A percentile compares a stretch with the other conserved stretches of the same genome.
phyloP scores from a whole-genome alignment of 1,139 yeast genomes.

The Arxiozyma bovina region DNA sequence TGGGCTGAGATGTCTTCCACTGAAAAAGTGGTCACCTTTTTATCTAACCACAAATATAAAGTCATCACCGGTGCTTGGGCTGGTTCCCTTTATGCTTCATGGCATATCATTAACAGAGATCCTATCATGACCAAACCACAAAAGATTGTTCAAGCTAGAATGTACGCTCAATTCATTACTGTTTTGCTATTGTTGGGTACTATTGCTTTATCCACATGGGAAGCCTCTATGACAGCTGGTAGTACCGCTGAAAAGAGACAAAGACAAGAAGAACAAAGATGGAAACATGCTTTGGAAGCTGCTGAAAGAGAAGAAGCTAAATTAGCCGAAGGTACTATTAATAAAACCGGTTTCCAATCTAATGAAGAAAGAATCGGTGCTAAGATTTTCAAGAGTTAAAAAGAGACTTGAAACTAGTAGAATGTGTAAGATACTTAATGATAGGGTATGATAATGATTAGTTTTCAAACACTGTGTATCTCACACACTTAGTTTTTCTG shows the following conservation, averaged over 20 bases:
- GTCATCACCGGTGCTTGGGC: conserved; percentile 80
- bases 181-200: conserved; percentile 57
- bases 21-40: conserved; percentile 41
- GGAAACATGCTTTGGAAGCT: conserved; percentile 37
- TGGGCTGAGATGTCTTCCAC: conserved; percentile 42
- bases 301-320: conserved; percentile 33
- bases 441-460: too few relatives aligned
- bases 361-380: conserved; percentile 29
- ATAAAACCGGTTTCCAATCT: conserved; percentile 14
- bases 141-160: conserved; percentile 87
- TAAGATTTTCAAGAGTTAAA: conserved; percentile 23
- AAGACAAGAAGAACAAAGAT: conserved; percentile 35
- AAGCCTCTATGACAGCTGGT: conserved; percentile 33
- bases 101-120: conserved; percentile 68
- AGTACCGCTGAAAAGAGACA: conserved; percentile 35
- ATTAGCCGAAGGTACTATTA: conserved; percentile 5
- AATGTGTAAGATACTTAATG: not conserved
- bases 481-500: not conserved
- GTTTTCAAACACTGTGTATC: too few relatives aligned
- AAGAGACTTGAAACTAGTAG: not conserved
- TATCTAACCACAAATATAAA: conserved; percentile 60
- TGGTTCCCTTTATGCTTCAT: conserved; percentile 74
- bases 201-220: conserved; percentile 54
- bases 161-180: conserved; percentile 83
- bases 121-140: conserved; percentile 70